phyloP scores from a whole-genome alignment of 495 filamentous ascomycete species.

The Pyronema omphalodes region DNA sequence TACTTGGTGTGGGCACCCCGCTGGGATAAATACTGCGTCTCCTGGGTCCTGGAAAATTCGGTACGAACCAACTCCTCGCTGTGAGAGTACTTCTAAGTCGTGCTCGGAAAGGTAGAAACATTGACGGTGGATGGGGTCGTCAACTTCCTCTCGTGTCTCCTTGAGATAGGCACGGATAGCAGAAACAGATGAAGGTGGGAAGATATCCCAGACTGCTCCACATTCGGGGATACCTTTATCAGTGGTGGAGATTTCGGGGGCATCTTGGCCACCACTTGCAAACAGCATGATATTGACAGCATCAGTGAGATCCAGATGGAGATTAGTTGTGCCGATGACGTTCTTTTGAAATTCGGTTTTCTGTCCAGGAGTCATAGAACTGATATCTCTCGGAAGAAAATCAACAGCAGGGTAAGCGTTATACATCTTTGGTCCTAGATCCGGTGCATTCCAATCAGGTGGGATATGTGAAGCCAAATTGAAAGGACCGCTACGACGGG shows the following conservation, averaged over 20 bases:
- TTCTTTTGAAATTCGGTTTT: neutral
- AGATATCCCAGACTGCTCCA: constrained; percentile 27
- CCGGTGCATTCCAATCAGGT: constrained; percentile 12
- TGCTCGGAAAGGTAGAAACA: constrained; percentile 22
- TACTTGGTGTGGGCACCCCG: constrained; percentile 24
- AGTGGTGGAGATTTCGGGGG: constrained; percentile 3
- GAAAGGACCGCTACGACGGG: constrained; percentile 12
- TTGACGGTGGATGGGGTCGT: constrained; percentile 25
- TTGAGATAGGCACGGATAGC: constrained; percentile 17
- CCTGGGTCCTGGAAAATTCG: constrained; percentile 23
- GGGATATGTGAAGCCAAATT: constrained; percentile 22
- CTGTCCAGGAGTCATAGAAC: neutral
- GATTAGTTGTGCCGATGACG: constrained; percentile 23
- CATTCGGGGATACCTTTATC: constrained; percentile 12
- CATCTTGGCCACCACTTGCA: constrained; percentile 11
- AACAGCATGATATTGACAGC: constrained; percentile 25
- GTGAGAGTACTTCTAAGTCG: constrained; percentile 12
- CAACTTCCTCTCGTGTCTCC: constrained; percentile 2
- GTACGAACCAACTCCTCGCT: constrained; percentile 11
- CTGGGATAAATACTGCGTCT: constrained; percentile 24
- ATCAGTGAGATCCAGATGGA: constrained; percentile 25
- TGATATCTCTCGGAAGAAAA: constrained; percentile 12
- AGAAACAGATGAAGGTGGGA: constrained; percentile 14
- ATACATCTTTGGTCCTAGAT: constrained; percentile 25
- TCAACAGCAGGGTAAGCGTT: constrained; percentile 20